Evolutionary conservation across 768 basidiomycete genomes (phyloP).

Genomic region (Pisolithus marmoratus): DNA sequence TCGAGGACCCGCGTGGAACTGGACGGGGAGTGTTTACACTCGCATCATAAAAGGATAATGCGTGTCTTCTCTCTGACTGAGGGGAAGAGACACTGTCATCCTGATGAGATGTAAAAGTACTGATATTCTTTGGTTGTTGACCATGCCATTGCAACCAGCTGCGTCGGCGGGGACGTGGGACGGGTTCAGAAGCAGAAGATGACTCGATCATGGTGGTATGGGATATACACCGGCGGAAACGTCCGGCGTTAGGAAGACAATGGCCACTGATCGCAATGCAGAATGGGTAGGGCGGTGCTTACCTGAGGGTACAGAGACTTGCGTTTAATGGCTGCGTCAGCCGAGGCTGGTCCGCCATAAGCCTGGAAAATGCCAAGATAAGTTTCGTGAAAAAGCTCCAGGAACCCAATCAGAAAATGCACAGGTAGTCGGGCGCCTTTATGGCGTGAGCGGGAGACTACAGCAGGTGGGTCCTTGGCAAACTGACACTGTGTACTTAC

Average conservation of each 20-base stretch:
- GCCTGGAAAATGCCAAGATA: constrained; percentile 22
- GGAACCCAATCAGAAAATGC: constrained; percentile 5
- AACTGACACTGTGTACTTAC: constrained; percentile 20
- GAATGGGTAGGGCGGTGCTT: constrained; percentile 18
- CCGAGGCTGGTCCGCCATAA: constrained; percentile 7
- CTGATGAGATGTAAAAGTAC: constrained; percentile 7
- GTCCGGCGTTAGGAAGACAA: constrained; percentile 5
- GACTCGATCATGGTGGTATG: constrained; percentile 20
- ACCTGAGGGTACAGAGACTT: constrained; percentile 26
- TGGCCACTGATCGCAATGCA: not conserved
- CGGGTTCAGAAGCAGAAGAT: constrained; percentile 1
- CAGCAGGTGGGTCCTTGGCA: constrained; percentile 18
- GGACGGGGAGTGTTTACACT: not conserved
- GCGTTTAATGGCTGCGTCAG: constrained; percentile 25
- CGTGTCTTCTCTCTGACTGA: constrained; percentile 10
- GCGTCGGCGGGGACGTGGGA: constrained; percentile 13
- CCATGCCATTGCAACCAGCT: constrained; percentile 26
- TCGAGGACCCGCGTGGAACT: constrained; percentile 6
- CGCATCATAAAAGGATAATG: not conserved
- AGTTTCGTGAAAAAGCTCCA: constrained; percentile 5
- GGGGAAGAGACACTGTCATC: constrained; percentile 16
- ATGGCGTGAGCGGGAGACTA: not conserved
- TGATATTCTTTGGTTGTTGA: constrained; percentile 16
- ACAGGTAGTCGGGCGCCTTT: not conserved
- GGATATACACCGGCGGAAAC: not conserved